Evolutionary conservation across 2,329 filamentous ascomycete species (phyloP).

Genomic region (Sporothrix sp.): DNA sequence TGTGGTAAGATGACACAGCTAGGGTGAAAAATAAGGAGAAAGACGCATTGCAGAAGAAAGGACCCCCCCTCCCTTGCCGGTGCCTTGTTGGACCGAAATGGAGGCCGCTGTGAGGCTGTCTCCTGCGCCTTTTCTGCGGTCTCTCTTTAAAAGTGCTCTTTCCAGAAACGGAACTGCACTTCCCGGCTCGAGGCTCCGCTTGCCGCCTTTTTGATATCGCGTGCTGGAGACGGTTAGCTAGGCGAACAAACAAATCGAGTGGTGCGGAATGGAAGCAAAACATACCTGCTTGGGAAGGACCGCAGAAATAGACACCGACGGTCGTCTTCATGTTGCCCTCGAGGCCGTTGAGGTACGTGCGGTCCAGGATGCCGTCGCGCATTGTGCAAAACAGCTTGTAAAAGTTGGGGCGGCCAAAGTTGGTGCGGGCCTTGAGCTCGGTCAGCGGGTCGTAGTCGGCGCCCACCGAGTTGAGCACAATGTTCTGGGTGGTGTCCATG

Average conservation of each 20-base stretch:
- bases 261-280: constrained; percentile 15
- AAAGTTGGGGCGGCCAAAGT: constrained; percentile 93
- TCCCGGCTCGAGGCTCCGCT: constrained; percentile 62
- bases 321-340: constrained; percentile 69
- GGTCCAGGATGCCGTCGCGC: constrained; percentile 77
- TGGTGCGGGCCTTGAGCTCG: constrained; percentile 79
- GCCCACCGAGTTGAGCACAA: constrained; percentile 91
- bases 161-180: constrained; percentile 96
- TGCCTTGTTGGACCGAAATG: not conserved
- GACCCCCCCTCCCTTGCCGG: not conserved
- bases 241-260: no score
- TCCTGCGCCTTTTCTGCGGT: not conserved
- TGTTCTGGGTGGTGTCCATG: constrained; percentile 87
- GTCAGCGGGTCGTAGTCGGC: constrained; percentile 82
- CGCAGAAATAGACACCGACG: constrained; percentile 96
- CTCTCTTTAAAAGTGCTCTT: constrained; percentile 91
- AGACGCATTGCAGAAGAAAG: no score
- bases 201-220: constrained; percentile 76
- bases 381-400: constrained; percentile 67
- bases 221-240: constrained; percentile 46
- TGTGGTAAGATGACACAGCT: no score
- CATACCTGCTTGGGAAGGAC: constrained; percentile 61
- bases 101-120: no score
- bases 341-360: constrained; percentile 74
- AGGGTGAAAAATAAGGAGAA: no score